Evolutionary conservation across 306 rosid genomes (phyloP).

Genomic region (Alnus glutinosa): DNA sequence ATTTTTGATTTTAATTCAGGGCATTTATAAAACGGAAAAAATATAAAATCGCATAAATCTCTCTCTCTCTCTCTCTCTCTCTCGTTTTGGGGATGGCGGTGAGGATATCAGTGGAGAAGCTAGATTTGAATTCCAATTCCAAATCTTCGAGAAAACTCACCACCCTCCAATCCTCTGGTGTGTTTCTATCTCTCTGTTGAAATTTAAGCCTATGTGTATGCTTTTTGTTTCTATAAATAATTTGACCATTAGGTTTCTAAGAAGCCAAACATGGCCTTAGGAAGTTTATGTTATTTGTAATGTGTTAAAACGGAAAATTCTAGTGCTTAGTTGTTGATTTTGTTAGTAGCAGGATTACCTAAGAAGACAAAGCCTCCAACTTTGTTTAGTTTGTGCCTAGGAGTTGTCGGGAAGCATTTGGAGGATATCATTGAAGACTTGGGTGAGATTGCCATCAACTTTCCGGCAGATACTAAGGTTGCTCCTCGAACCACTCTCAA

Average conservation of each 20-base stretch:
- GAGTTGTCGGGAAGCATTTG: slow-evolving; percentile 77
- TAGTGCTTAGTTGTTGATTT: not conserved
- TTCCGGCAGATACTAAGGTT: slow-evolving; percentile 86
- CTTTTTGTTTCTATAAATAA: too few species aligned
- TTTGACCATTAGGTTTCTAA: not conserved
- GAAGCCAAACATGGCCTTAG: not conserved
- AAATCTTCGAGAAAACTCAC: slow-evolving; percentile 20
- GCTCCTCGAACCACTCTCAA: slow-evolving; percentile 8
- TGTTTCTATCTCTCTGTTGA: not conserved
- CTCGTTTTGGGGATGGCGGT: slow-evolving; percentile 11
- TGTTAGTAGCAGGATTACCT: slow-evolving; percentile 42
- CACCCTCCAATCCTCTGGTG: slow-evolving; percentile 42
- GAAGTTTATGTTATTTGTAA: not conserved
- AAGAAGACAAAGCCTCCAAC: slow-evolving; percentile 60
- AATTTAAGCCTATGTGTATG: not conserved
- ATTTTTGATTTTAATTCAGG: not conserved
- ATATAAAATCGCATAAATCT: not conserved
- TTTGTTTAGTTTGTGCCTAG: slow-evolving; percentile 72
- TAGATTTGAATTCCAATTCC: slow-evolving; percentile 52
- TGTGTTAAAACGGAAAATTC: not conserved
- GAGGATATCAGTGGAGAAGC: slow-evolving; percentile 42
- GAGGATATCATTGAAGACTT: slow-evolving; percentile 76
- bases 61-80: not conserved
- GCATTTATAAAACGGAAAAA: not conserved
- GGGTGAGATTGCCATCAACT: slow-evolving; percentile 57